Evolutionary conservation across 1,284 basidiomycete species (phyloP), one percentile per base, ranked within the genome.

Genomic region (Afroboletus lepidellus): DNA sequence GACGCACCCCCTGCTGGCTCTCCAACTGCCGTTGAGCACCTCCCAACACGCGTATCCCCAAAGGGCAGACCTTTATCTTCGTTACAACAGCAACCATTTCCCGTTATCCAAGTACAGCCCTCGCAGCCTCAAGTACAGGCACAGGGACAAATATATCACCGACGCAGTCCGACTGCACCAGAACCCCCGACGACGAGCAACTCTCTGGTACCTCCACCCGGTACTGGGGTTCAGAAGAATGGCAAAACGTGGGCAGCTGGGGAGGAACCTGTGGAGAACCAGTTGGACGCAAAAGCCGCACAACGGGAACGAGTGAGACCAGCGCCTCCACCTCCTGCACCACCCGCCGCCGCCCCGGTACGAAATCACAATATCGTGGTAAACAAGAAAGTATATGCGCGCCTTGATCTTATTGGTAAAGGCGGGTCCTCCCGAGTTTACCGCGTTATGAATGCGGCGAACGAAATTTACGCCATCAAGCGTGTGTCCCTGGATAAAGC

Each of bases 391-490:
- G 71, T 78, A 0, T 97, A 96, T 59, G 84, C 85, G 21, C 84
- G 92, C 1, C 77, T 95, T 1, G 92, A 94, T 58, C 74, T 93
- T 67, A 85, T 98, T 49, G 94, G 94, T 36, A 91, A 88, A 64
- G 94, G 94, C 36, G 94, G 94, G 0, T 90, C 92, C 9, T 96
- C 93, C n/a, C 87, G 91, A 48, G 94, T 97, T 20, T 97, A 87
- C 69, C 88, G 92, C 25, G 93, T 95, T 12, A 79, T 95, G 65
- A 89, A 83, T 63, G 75, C 78, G 23, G 74, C 78, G 45, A 89
- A 89, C 65, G 85, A 90, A 62, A 78, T 96, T 37, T 92, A 81
- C 62, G 94, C 94, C 12, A 80, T 97, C 66, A 97, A 97, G 69
- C 84, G 88, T 34, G 94, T 97, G 18, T 80, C 85, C 16, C 76